A percentile compares a stretch with the other conserved stretches of the same genome.
Evolutionary conservation across 2,329 filamentous ascomycete genomes (phyloP).

Genomic region (Fusarium newnesense): DNA sequence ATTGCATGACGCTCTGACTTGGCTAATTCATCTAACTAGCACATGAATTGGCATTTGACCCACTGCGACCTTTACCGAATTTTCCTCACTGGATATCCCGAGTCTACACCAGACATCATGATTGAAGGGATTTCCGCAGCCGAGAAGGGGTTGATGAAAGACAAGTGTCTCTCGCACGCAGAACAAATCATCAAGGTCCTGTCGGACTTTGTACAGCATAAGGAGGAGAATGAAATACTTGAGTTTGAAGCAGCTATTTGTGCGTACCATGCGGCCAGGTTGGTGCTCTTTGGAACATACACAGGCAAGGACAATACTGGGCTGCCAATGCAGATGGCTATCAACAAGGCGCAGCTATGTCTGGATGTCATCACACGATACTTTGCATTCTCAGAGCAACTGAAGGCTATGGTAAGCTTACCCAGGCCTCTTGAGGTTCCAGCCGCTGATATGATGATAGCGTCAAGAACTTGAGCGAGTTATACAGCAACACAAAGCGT

Average conservation of each 20-base stretch:
- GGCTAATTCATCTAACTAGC: slow-evolving; percentile 29
- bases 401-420: slow-evolving; percentile 40
- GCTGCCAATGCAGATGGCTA: slow-evolving; percentile 42
- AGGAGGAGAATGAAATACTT: slow-evolving; percentile 44
- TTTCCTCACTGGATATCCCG: slow-evolving; percentile 53
- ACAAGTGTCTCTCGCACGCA: slow-evolving; percentile 52
- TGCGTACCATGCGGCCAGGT: slow-evolving; percentile 53
- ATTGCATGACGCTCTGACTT: accelerated
- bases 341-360: slow-evolving; percentile 41
- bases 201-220: slow-evolving; percentile 49
- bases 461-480: slow-evolving; percentile 43
- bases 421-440: accelerated
- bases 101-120: slow-evolving; percentile 50
- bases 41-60: slow-evolving; percentile 53
- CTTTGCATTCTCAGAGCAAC: slow-evolving; percentile 44
- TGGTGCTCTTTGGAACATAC: slow-evolving; percentile 50
- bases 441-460: background rate
- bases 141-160: slow-evolving; percentile 40
- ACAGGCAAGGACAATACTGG: slow-evolving; percentile 41
- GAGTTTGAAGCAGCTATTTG: slow-evolving; percentile 57
- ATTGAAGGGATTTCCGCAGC: slow-evolving; percentile 44
- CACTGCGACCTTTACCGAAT: slow-evolving; percentile 58
- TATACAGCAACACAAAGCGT: slow-evolving; percentile 39
- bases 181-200: slow-evolving; percentile 50
- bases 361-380: slow-evolving; percentile 41